Evolutionary conservation across 768 basidiomycete genomes (phyloP).

Genomic region (Stropharia rugosoannulata): DNA sequence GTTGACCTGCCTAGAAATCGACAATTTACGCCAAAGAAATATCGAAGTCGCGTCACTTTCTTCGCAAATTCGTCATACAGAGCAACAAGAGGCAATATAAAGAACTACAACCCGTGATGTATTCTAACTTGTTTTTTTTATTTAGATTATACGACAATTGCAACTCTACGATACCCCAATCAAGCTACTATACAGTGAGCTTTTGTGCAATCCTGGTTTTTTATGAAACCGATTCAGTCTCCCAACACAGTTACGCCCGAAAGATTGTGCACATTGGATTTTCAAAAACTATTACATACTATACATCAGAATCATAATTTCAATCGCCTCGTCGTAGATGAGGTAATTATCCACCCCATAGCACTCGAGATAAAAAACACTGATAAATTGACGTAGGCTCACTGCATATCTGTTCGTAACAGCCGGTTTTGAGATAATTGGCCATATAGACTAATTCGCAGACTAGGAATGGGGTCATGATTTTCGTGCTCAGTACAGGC

Average conservation of each 20-base stretch:
- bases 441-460: neutral
- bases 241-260: slow-evolving; percentile 68
- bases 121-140: no score
- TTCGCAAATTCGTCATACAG: slow-evolving; percentile 57
- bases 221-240: neutral
- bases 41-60: slow-evolving; percentile 61
- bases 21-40: slow-evolving; percentile 50
- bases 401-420: slow-evolving; percentile 71
- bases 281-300: slow-evolving; percentile 46
- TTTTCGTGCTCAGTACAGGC: slow-evolving; percentile 73
- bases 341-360: slow-evolving; percentile 40
- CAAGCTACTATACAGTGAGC: slow-evolving; percentile 72
- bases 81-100: slow-evolving; percentile 50
- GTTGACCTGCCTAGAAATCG: slow-evolving; percentile 50
- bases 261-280: slow-evolving; percentile 55
- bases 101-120: no score
- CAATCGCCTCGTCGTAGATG: slow-evolving; percentile 78
- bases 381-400: slow-evolving; percentile 46
- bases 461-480: slow-evolving; percentile 83
- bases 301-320: slow-evolving; percentile 57
- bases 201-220: neutral
- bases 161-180: slow-evolving; percentile 53
- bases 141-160: slow-evolving; percentile 63
- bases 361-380: neutral
- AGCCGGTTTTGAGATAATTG: neutral